Evolutionary conservation across 352 stramenopile species (phyloP).

Genomic region (Pythium sp.): DNA sequence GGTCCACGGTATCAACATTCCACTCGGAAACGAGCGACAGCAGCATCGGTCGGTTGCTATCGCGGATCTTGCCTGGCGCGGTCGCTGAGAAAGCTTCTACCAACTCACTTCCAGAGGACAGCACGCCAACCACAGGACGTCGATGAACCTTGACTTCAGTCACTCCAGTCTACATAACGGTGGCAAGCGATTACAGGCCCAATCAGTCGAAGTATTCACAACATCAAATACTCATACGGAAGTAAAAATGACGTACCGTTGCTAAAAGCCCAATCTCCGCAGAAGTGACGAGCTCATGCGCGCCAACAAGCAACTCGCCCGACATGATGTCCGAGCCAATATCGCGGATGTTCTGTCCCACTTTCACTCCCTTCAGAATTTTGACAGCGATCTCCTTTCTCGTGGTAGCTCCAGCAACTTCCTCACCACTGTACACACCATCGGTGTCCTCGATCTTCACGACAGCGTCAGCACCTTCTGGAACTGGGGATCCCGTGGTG

Average conservation of each 20-base stretch:
- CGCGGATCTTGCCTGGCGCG: conserved; percentile 85
- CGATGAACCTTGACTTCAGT: conserved; percentile 66
- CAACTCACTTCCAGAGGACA: conserved; percentile 96
- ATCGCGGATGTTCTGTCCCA: conserved; percentile 73
- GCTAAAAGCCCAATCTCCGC: conserved; percentile 91
- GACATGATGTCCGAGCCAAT: conserved; percentile 91
- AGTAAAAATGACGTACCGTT: conserved; percentile 50
- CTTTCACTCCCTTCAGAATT: conserved; percentile 56
- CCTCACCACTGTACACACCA: conserved; percentile 35
- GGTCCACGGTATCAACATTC: conserved; percentile 46
- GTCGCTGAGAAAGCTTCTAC: conserved; percentile 52
- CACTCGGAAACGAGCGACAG: conserved; percentile 56
- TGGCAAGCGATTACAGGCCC: not conserved
- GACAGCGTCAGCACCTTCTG: conserved; percentile 88
- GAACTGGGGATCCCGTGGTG: conserved; percentile 93
- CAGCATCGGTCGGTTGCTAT: conserved; percentile 95
- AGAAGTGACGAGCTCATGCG: conserved; percentile 71
- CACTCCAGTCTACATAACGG: conserved; percentile 51
- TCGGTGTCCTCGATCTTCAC: conserved; percentile 94
- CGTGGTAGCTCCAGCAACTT: not conserved
- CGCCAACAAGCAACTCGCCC: conserved; percentile 73
- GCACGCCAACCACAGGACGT: conserved; percentile 83
- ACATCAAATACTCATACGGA: not conserved
- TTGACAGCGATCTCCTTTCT: conserved; percentile 48
- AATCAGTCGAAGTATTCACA: not conserved